phyloP scores from a whole-genome alignment of 225 moss, liverwort and hornwort species.

The Neckera pumila region DNA sequence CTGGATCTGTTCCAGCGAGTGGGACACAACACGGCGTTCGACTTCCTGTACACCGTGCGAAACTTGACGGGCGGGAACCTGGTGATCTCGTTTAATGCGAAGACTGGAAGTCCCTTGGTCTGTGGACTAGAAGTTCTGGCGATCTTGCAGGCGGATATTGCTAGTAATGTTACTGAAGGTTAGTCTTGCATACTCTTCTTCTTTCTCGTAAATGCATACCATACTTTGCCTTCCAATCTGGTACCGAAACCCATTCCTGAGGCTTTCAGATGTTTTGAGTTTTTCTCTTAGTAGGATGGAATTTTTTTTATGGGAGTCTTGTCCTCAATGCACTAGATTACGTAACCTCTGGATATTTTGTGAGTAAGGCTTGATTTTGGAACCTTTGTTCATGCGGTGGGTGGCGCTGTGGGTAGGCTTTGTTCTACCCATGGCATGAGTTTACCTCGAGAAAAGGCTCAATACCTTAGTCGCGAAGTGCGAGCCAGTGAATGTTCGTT shows the following conservation, averaged over 20 bases:
- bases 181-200: background rate
- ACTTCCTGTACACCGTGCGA: conserved; percentile 45
- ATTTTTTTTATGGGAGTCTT: background rate
- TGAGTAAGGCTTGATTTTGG: background rate
- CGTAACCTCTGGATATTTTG: background rate
- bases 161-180: conserved; percentile 75
- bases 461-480: background rate
- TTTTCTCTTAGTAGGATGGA: background rate
- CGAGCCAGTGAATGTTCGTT: background rate
- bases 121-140: conserved; percentile 84
- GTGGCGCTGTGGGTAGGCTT: background rate
- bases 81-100: conserved; percentile 19
- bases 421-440: background rate
- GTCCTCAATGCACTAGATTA: background rate
- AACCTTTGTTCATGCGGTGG: background rate
- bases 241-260: background rate
- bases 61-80: conserved; percentile 61
- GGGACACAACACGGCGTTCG: conserved; percentile 51
- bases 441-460: background rate
- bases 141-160: conserved; percentile 48
- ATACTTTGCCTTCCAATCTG: background rate
- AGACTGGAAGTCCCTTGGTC: conserved; percentile 35
- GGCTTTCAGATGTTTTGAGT: background rate
- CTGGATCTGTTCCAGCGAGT: conserved; percentile 69
- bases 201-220: background rate